Evolutionary conservation across 371 early-diverging fungal genomes (phyloP).

Genomic region (Umbelopsis sp.): DNA sequence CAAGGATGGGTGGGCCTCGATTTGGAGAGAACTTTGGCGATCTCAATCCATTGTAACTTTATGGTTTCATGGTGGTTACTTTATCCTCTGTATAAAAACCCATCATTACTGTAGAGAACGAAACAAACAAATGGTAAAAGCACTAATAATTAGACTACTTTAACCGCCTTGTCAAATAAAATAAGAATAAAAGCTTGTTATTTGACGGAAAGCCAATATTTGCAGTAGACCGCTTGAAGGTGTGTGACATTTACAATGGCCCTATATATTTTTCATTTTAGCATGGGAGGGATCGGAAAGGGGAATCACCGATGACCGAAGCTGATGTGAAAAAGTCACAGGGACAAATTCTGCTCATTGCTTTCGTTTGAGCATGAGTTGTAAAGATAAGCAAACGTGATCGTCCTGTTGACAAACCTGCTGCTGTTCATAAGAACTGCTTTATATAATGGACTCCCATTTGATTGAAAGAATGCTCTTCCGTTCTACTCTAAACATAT

Average conservation of each 20-base stretch:
- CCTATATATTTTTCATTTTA: background rate
- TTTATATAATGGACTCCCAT: background rate
- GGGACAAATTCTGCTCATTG: background rate
- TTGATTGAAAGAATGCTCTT: background rate
- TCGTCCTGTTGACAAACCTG: conserved; percentile 19
- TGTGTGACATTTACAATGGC: too few species aligned
- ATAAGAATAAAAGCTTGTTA: too few species aligned
- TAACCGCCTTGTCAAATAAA: too few species aligned
- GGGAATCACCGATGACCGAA: background rate
- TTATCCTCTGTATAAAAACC: background rate
- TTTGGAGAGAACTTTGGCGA: background rate
- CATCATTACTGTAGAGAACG: background rate
- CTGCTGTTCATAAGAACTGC: background rate
- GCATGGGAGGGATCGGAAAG: background rate
- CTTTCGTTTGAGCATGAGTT: conserved; percentile 4
- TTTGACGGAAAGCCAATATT: too few species aligned
- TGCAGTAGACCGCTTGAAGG: too few species aligned
- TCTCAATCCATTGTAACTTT: background rate
- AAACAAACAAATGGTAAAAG: background rate
- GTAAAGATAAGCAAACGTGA: conserved; percentile 18
- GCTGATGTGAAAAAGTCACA: background rate
- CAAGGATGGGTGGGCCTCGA: conserved; percentile 7
- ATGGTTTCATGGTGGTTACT: background rate
- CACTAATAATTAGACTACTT: too few species aligned
- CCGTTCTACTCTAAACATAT: background rate